phyloP scores from a whole-genome alignment of 2,329 filamentous ascomycete genomes.

The Trichoderma semiorbis region DNA sequence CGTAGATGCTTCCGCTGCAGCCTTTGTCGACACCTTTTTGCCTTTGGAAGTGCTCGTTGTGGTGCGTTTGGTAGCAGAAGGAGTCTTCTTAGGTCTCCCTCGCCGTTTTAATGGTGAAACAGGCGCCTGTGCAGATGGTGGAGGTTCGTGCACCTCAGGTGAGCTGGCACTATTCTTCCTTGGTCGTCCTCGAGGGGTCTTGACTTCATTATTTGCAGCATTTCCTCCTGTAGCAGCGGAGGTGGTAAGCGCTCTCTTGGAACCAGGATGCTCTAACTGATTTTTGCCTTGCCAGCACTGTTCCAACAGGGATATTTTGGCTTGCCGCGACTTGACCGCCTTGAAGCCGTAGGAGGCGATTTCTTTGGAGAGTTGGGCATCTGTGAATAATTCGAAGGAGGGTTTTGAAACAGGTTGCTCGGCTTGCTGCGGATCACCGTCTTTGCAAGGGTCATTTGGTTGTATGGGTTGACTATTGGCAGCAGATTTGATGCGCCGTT shows the following conservation, averaged over 20 bases:
- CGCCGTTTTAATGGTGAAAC: slow-evolving; percentile 35
- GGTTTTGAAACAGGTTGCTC: slow-evolving; percentile 37
- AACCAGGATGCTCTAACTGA: slow-evolving; percentile 21
- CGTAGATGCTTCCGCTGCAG: slow-evolving; percentile 24
- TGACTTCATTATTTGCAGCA: background rate
- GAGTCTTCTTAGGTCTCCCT: slow-evolving; percentile 42
- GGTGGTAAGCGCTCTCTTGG: slow-evolving; percentile 19
- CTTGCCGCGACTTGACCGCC: slow-evolving; percentile 61
- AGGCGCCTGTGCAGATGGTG: slow-evolving; percentile 33
- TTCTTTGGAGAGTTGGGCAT: slow-evolving; percentile 59
- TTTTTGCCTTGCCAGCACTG: slow-evolving; percentile 67
- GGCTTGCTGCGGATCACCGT: background rate
- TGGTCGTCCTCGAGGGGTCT: slow-evolving; percentile 31
- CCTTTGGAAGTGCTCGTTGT: slow-evolving; percentile 18
- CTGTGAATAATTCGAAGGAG: slow-evolving; percentile 59
- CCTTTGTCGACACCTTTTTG: slow-evolving; percentile 3
- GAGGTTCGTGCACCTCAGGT: slow-evolving; percentile 31
- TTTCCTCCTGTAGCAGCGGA: background rate
- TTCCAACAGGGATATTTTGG: slow-evolving; percentile 67
- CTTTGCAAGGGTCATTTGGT: no score
- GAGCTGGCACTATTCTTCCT: slow-evolving; percentile 30
- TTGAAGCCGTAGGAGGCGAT: slow-evolving; percentile 69
- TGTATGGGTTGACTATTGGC: background rate
- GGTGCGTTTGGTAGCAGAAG: slow-evolving; percentile 14
- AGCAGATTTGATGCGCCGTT: background rate